Evolutionary conservation across 2,329 filamentous ascomycete genomes (phyloP), one percentile per base, ranked within the genome.

Genomic region (Alternaria consortialis): DNA sequence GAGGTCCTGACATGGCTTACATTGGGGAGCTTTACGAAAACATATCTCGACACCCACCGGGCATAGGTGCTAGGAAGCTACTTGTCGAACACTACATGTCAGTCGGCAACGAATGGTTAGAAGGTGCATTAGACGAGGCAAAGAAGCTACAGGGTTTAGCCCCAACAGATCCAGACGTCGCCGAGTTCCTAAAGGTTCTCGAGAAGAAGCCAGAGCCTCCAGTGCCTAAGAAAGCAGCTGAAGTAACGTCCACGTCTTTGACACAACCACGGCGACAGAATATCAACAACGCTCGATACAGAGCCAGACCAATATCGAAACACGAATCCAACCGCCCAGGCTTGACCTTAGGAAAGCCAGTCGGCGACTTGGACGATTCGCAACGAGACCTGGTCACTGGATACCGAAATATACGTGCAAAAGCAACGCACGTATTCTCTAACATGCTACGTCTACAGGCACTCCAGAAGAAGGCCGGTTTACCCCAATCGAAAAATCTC

Each of bases 61-160:
- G 73, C 8, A 63, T 77, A 34, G 48, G 43, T 23, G 70, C 73
- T 7, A 67, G 69, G 20, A 78, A 76, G 39, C 62, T 77, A 5
- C 70, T 78, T 4, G 60, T 72, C 3, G 72, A 77, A 53, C 75
- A 77, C 31, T 77, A 76, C 58, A 71, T 77, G 11, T 64, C 71
- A 4, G 60, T 73, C 8, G 73, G 74, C 25, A 42, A 56, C 27
- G 25, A 39, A 23, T 77, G 75, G 75, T 62, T 76, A 8, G 73
- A 77, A n/a, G 74, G 74, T 29, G 75, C 75, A 8, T 62, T 62
- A 8, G 74, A 78, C 17, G 68, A 72, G 31, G 65, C 70, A 13
- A 71, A 69, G 20, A 70, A 73, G 31, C 64, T 77, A 47, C 71
- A 68, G 57, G 62, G 29, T 15, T 40, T 70, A 13, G 59, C 57